Base-by-base conservation (phyloP, 225 moss, liverwort and hornwort genomes). In the Straminergon stramineum region DNA sequence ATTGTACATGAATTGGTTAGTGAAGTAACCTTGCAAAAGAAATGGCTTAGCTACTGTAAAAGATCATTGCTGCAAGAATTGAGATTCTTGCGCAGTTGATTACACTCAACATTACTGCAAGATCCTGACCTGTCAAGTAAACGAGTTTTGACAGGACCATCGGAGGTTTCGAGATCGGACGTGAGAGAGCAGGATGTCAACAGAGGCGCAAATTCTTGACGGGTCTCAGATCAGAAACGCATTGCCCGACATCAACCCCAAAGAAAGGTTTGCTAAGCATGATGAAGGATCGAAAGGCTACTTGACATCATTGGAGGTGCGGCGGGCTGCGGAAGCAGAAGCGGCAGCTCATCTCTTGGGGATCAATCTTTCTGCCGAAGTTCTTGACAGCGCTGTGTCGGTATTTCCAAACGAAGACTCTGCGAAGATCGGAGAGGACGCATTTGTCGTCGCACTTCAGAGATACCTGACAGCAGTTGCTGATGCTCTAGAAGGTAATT, bases 271-370 rank as follows among this genome's bases (percentile, higher is more conserved):
- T 61, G 83, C 52, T 48, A 85, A 91, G 88, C 89, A 89, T 71
- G 94, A 93, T 84, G 94, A 92, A 86, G 95, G 94, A 84, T 91
- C 91, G 41, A 95, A 95, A 88, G 95, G 95, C 70, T 92, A 91
- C 74, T 90, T 95, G 87, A 95, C 95, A 82, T 85, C 94, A 62
- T 83, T 90, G 75, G 94, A 95, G 91, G 18, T 94, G 77, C 94
- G 94, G 64, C 90, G 84, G 85, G 95, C 95, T 88, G 95, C 95
- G 61, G 94, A 95, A 92, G 95, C 95, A 73, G 95, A 95, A 86
- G 94, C 94, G 45, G 95, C 95, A 57, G 94, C 87, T 87, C 91
- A 94, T 83, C 95, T 95, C 53, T 89, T 95, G 89, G 95, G 95
- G 45, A 86, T 87, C 60, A 87, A 87, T 75, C 81, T 95, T 52